Conservation (phyloP, 441 rosid genomes). For the Populus hybrid region DNA sequence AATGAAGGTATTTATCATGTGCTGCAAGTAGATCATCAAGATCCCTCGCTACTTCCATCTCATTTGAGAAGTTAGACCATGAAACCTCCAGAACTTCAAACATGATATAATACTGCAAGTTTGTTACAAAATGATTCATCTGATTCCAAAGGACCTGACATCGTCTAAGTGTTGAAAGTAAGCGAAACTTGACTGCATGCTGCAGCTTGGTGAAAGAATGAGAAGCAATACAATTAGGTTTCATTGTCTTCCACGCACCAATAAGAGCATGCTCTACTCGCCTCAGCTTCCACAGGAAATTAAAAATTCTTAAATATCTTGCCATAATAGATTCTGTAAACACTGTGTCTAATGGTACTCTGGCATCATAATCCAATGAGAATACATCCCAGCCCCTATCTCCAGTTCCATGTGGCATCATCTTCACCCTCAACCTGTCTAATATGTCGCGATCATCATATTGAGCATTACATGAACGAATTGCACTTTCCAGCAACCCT, state of each 20-base stretch:
- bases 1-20: slow-evolving; percentile 78
- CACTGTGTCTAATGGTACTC: slow-evolving; percentile 83
- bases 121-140: slow-evolving; percentile 92
- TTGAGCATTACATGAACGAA: slow-evolving; percentile 92
- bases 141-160: slow-evolving; percentile 97
- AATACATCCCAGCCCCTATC: slow-evolving; percentile 97
- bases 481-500: slow-evolving; percentile 84
- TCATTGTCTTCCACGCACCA: slow-evolving; percentile 98
- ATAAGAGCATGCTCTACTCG: slow-evolving; percentile 94
- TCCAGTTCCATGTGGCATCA: slow-evolving; percentile 86
- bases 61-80: slow-evolving; percentile 81
- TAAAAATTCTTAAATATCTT: slow-evolving; percentile 77
- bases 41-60: slow-evolving; percentile 86
- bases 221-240: slow-evolving; percentile 87
- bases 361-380: slow-evolving; percentile 89
- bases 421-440: slow-evolving; percentile 80
- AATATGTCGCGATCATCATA: slow-evolving; percentile 88
- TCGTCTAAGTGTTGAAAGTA: slow-evolving; percentile 76
- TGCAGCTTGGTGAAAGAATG: slow-evolving; percentile 78
- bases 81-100: slow-evolving; percentile 96
- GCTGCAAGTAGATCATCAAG: slow-evolving; percentile 91
- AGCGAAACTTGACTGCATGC: slow-evolving; percentile 56
- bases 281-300: slow-evolving; percentile 93
- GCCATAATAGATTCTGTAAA: slow-evolving; percentile 84
- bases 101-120: slow-evolving; percentile 94